Evolutionary conservation across 495 filamentous ascomycete genomes (phyloP), one percentile per base, ranked within the genome.

Genomic region (Xylaria palmicola): DNA sequence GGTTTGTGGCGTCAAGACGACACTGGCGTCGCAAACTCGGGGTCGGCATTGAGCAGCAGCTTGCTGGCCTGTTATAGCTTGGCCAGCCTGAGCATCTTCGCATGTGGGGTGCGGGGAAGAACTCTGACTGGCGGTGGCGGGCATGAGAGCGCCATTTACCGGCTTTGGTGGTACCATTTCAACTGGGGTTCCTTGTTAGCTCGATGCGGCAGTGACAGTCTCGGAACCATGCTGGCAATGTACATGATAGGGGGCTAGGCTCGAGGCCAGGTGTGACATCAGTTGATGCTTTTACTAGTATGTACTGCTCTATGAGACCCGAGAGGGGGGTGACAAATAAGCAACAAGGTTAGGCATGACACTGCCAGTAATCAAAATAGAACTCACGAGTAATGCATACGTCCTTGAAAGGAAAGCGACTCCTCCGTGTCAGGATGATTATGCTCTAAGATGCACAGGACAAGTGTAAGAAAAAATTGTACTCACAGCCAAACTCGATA

Each of bases 51-150:
- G 48, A 27, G 52, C 51, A 43, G 60, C 52, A 62, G 51, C 57
- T 52, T 40, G 43, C 55, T 39, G 20, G 62, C 37, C 41, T 62
- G 62, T 59, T 69, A 65, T 71, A 71, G 57, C 52, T 53, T 65
- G 66, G 43, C 60, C 64, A 41, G 49, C 47, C 55, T 62, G 62
- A 54, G 20, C 40, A 20, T 50, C 65, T 47, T 56, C 34, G 56
- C 39, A 60, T 62, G 69, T 69, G 67, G 69, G 58, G 65, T 67
- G 66, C 69, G 69, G 69, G 67, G 69, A 58, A 63, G 55, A 56
- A 59, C 40, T 56, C 34, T 65, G 64, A 67, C 62, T 69, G 66
- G 67, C 65, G 62, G 67, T 72, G 53, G 60, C 52, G 59, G 59
- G 49, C 54, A 55, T 27, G 50, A 37, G 37, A 60, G 59, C 49